These are phyloP conservation scores for Pseudogymnoascus sp. DNA, from an alignment of 2,329 filamentous ascomycete genomes.

Conservation along the genomic window DNA sequence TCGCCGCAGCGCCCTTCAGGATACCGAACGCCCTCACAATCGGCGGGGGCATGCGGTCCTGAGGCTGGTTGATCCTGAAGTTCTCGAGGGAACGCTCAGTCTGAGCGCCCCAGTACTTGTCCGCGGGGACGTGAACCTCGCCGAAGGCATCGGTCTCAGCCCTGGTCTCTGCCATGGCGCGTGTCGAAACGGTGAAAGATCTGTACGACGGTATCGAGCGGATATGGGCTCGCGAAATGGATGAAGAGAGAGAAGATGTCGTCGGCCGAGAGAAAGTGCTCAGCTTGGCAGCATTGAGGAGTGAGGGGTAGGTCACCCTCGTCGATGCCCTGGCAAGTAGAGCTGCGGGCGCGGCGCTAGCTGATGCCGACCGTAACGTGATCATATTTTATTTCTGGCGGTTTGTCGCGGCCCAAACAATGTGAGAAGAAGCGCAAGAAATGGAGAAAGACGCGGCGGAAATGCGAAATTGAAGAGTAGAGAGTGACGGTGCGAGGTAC, in stretches of 20 bases:
- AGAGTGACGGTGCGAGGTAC: not conserved
- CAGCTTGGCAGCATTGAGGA: not conserved
- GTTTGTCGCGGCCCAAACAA: not conserved
- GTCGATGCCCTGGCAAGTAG: conserved; percentile 22
- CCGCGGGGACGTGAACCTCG: conserved; percentile 81
- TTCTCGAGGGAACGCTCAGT: conserved; percentile 94
- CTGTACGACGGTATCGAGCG: conserved; percentile 19
- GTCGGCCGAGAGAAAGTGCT: not conserved
- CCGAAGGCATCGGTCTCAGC: conserved; percentile 97
- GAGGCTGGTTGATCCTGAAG: conserved; percentile 98
- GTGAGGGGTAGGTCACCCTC: not conserved
- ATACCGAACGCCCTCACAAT: conserved; percentile 93
- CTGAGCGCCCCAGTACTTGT: conserved; percentile 99
- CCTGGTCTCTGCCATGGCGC: conserved; percentile 50
- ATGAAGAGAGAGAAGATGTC: conserved; percentile 14
- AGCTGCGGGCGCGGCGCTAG: conserved; percentile 20
- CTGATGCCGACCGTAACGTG: conserved; percentile 24
- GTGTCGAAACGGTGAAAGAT: conserved; percentile 29
- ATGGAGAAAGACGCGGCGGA: not conserved
- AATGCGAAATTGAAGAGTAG: not conserved
- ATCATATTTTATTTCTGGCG: not conserved
- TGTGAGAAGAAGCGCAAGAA: not conserved
- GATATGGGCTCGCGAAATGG: conserved; percentile 20
- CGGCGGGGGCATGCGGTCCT: conserved; percentile 94
- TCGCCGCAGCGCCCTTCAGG: conserved; percentile 91